Base-by-base conservation (phyloP, 768 basidiomycete species). In the Multifurca ochricompacta region DNA sequence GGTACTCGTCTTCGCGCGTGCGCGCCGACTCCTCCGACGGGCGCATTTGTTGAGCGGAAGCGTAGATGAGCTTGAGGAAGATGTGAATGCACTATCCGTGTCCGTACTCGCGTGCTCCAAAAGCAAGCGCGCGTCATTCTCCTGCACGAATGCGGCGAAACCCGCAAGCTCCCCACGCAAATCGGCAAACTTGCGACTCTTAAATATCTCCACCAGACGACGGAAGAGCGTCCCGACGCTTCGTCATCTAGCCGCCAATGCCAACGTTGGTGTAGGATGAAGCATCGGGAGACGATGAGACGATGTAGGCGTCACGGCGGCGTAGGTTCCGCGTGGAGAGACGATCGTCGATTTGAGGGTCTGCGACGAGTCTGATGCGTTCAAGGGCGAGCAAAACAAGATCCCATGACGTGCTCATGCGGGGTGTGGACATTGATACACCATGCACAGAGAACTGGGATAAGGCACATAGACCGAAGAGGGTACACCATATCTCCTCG, bases 41-140 rank as follows among this genome's bases (percentile, higher is more conserved):
- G 68, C 50, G 67, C 64, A 60, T 68, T 54, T 71, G 69, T 11
- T 73, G 67, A 1, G 73, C 73, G 0, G 85, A 83, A 41, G 80
- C 79, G n/a, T 84, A 78, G 31, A 93, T 73, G 51, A 96, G 74
- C 66, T 92, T 91, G 41, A 95, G 73, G 64, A 92, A 88, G 6
- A 88, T 65, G 79, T 75, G 63, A 86, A 93, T 1, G 87, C 79
- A 1, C 85, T 81, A 62, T n/a, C n/a, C n/a, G n/a, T n/a, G n/a
- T 95, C 93, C 16, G 67, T 66, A 16, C 69, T 67, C 25, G 81
- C 75, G 46, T 74, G 72, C 18, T 72, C 67, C 16, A 71, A 71
- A 5, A 90, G 74, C 10, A 82, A 68, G 3, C 69, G 67, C 64
- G 81, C 71, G 60, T 88, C 74, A 41, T 73, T 71, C 5, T 77